Conservation (phyloP, 768 basidiomycete genomes). For the Boletus rufocinnamomeus region DNA sequence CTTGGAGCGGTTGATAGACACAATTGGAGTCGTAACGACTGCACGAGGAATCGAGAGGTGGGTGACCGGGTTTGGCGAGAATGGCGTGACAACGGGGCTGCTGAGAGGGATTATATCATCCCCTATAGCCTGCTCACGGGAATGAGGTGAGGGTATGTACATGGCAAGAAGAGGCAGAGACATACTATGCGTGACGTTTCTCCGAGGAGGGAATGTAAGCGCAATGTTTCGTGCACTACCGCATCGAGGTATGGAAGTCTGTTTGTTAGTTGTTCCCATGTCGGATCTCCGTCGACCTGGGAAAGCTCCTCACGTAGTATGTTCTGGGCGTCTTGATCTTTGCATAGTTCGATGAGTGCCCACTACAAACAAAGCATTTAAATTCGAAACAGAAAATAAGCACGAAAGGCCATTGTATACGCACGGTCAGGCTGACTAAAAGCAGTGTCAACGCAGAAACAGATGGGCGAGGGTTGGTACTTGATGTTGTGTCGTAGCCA, state of each 20-base stretch:
- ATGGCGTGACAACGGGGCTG: slow-evolving; percentile 41
- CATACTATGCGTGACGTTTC: slow-evolving; percentile 22
- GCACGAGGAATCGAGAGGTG: slow-evolving; percentile 48
- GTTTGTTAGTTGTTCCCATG: slow-evolving; percentile 52
- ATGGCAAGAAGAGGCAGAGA: background rate
- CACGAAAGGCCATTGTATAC: background rate
- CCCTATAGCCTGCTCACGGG: slow-evolving; percentile 41
- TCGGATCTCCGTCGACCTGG: slow-evolving; percentile 45
- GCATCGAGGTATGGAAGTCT: slow-evolving; percentile 57
- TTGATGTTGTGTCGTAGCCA: slow-evolving; percentile 46
- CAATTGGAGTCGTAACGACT: slow-evolving; percentile 45
- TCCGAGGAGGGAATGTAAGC: slow-evolving; percentile 42
- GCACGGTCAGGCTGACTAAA: slow-evolving; percentile 30
- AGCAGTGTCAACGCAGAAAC: background rate
- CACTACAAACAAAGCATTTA: slow-evolving; percentile 33
- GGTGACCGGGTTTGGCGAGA: slow-evolving; percentile 38
- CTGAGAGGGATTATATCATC: slow-evolving; percentile 62
- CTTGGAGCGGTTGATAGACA: slow-evolving; percentile 50
- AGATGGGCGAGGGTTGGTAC: background rate
- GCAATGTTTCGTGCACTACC: slow-evolving; percentile 46
- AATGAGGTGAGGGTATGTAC: background rate
- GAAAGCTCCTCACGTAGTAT: slow-evolving; percentile 55
- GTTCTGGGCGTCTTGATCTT: slow-evolving; percentile 45
- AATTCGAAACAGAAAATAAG: background rate
- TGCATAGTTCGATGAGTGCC: slow-evolving; percentile 57